phyloP scores from a whole-genome alignment of 257 asterid genomes.

The Ballota nigra region DNA sequence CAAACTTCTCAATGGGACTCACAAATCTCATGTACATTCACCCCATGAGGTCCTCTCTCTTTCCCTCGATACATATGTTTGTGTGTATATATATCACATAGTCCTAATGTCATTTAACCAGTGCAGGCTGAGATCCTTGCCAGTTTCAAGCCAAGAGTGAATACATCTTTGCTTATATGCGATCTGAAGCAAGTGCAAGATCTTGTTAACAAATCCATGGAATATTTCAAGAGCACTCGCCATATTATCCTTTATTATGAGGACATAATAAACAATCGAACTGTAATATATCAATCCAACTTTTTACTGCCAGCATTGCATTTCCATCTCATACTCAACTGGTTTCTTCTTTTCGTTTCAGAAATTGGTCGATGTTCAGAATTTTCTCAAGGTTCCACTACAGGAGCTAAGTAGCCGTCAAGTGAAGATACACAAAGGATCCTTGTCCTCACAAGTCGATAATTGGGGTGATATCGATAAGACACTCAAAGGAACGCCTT shows the following conservation, averaged over 20 bases:
- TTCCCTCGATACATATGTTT: background rate
- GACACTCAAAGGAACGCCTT: slow-evolving; percentile 70
- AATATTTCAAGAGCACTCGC: slow-evolving; percentile 72
- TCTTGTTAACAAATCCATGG: slow-evolving; percentile 55
- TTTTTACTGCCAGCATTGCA: background rate
- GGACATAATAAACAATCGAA: slow-evolving; percentile 70
- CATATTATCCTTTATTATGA: slow-evolving; percentile 83
- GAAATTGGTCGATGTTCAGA: slow-evolving; percentile 79
- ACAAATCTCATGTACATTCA: slow-evolving; percentile 94
- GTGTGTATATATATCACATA: background rate
- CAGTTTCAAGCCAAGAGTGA: slow-evolving; percentile 68
- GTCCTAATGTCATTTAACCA: slow-evolving; percentile 2
- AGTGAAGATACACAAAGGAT: slow-evolving; percentile 85
- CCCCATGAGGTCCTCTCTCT: slow-evolving; percentile 56
- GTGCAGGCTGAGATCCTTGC: slow-evolving; percentile 92
- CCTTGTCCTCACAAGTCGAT: slow-evolving; percentile 69
- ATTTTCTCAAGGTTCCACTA: slow-evolving; percentile 69
- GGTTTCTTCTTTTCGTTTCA: slow-evolving; percentile 20
- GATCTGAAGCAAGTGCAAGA: slow-evolving; percentile 72
- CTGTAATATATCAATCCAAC: slow-evolving; percentile 44
- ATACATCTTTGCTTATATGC: slow-evolving; percentile 57
- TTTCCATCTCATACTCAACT: background rate
- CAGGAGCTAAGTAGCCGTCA: slow-evolving; percentile 70
- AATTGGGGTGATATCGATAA: slow-evolving; percentile 79
- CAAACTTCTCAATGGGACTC: slow-evolving; percentile 88